phyloP scores from a whole-genome alignment of 1,284 basidiomycete species.

The Clitocybe nebularis region DNA sequence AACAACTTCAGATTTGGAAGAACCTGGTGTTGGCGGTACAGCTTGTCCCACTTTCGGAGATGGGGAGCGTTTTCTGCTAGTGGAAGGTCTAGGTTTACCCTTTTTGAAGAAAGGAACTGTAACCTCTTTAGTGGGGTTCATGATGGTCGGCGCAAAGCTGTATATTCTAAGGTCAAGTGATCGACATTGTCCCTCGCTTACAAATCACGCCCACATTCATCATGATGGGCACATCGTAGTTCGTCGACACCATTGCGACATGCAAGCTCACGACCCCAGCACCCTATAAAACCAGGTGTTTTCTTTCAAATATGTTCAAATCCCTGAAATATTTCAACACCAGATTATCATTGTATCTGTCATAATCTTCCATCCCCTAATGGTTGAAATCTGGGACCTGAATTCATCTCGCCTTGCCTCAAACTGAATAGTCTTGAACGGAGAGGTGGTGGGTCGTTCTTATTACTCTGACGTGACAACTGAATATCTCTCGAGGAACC shows the following conservation, averaged over 20 bases:
- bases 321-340: no score
- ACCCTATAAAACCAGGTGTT: no score
- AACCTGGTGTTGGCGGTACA: slow-evolving; percentile 30
- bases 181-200: slow-evolving; percentile 1
- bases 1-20: slow-evolving; percentile 65
- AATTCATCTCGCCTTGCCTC: no score
- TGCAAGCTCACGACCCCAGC: no score
- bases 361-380: no score
- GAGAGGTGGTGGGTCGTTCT: no score
- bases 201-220: not conserved
- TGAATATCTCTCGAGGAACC: no score
- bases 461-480: no score
- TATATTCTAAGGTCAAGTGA: slow-evolving; percentile 7
- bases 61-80: slow-evolving; percentile 64
- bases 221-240: not conserved
- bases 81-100: slow-evolving; percentile 70
- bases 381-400: no score
- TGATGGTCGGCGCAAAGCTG: slow-evolving; percentile 22
- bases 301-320: no score
- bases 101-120: slow-evolving; percentile 87
- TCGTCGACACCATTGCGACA: slow-evolving; percentile 1
- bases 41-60: slow-evolving; percentile 46
- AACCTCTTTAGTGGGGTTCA: slow-evolving; percentile 39
- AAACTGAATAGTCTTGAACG: no score
- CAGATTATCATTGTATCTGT: no score